Conservation (phyloP, 202 grass and related monocot species). For the Carex sylvatica region DNA sequence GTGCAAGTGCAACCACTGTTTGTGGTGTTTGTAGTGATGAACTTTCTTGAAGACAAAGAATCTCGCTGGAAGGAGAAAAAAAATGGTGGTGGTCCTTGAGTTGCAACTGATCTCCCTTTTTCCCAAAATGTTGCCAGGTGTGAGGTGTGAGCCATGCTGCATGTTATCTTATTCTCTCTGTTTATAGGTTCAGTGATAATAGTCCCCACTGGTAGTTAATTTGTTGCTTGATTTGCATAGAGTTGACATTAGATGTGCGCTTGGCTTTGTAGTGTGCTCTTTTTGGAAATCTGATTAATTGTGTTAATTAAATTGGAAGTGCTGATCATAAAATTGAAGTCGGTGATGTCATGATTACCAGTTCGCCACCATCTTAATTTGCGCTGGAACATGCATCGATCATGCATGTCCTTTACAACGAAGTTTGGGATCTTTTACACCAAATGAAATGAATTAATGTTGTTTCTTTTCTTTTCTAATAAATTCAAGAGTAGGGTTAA, state of each 20-base stretch:
- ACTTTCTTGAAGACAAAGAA: conserved; percentile 1
- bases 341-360: conserved; percentile 9
- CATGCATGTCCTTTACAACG: not conserved
- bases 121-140: not conserved
- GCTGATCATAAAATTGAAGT: no score
- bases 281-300: no score
- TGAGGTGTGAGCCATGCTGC: not conserved
- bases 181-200: not conserved
- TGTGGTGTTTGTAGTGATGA: not conserved
- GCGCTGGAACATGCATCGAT: not conserved
- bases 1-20: not conserved
- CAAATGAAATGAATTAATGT: not conserved
- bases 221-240: not conserved
- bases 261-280: not conserved
- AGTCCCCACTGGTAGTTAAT: conserved; percentile 2
- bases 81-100: not conserved
- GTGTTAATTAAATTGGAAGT: no score
- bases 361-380: not conserved
- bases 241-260: conserved; percentile 3
- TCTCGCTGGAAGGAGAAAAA: not conserved
- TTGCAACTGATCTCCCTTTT: conserved; percentile 9
- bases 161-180: not conserved
- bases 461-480: not conserved
- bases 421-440: conserved; percentile 3
- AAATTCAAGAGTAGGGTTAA: not conserved